These are phyloP conservation scores for Epichloe coenophiala DNA, from an alignment of 2,329 filamentous ascomycete species.

Conservation along the genomic window DNA sequence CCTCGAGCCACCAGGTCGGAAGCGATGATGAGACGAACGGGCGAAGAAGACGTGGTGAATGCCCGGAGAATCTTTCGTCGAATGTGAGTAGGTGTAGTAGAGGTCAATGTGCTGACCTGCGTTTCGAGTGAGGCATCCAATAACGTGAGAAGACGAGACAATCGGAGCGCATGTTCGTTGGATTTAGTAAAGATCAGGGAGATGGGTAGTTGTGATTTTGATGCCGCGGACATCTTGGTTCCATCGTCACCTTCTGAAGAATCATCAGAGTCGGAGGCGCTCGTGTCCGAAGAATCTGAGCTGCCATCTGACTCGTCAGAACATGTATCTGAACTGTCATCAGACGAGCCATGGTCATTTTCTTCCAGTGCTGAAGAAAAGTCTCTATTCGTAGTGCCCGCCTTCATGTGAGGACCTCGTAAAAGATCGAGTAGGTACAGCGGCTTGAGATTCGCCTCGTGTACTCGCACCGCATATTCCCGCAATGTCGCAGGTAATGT, in stretches of 20 bases:
- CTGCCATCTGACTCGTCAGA: slow-evolving; percentile 12
- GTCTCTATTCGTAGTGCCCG: slow-evolving; percentile 6
- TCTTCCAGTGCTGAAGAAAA: not conserved
- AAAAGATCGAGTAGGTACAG: slow-evolving; percentile 74
- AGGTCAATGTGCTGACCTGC: slow-evolving; percentile 58
- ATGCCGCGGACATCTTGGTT: not conserved
- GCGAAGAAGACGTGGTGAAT: slow-evolving; percentile 54
- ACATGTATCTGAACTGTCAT: slow-evolving; percentile 1
- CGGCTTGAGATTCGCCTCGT: slow-evolving; percentile 60
- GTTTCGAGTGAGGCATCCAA: slow-evolving; percentile 45
- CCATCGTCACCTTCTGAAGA: slow-evolving; percentile 1
- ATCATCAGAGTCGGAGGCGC: slow-evolving; percentile 16
- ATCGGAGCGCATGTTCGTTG: slow-evolving; percentile 74
- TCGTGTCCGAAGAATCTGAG: slow-evolving; percentile 22
- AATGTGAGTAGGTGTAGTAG: slow-evolving; percentile 59
- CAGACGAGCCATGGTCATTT: not conserved
- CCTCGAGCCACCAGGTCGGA: slow-evolving; percentile 90
- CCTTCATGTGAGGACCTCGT: slow-evolving; percentile 35
- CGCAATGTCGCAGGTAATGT: slow-evolving; percentile 47
- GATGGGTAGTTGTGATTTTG: slow-evolving; percentile 20
- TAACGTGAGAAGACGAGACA: slow-evolving; percentile 64
- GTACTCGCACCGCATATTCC: slow-evolving; percentile 55
- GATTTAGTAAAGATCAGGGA: slow-evolving; percentile 82
- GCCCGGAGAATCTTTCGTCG: slow-evolving; percentile 53
- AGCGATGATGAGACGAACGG: slow-evolving; percentile 65